Evolutionary conservation across 148 eudicot genomes (phyloP).

Genomic region (Rhododendron ovatum): DNA sequence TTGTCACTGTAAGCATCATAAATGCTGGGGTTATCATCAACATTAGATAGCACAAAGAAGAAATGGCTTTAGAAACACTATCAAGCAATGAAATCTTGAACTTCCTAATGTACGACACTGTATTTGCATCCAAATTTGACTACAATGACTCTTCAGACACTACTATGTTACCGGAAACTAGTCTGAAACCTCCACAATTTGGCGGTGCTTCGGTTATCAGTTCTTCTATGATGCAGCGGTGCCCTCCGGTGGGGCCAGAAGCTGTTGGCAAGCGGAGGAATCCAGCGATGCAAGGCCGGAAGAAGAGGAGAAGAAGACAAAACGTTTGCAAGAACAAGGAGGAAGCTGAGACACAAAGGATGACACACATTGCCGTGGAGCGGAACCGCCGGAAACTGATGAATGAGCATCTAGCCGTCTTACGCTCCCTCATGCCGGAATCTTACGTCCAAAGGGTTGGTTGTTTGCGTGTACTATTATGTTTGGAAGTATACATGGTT

Average conservation of each 20-base stretch:
- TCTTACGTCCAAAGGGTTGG: constrained; percentile 76
- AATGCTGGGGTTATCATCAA: neutral
- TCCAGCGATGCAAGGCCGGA: constrained; percentile 41
- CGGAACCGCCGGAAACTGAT: constrained; percentile 89
- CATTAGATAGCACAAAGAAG: neutral
- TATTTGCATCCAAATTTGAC: constrained; percentile 9
- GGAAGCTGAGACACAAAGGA: constrained; percentile 81
- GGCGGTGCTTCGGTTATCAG: constrained; percentile 9
- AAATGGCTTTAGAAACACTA: constrained; percentile 67
- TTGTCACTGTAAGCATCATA: neutral
- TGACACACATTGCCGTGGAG: constrained; percentile 93
- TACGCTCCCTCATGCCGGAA: constrained; percentile 88
- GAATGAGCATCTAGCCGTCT: constrained; percentile 83
- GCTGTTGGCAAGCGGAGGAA: constrained; percentile 4
- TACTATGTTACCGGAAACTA: constrained; percentile 3
- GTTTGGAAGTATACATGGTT: neutral
- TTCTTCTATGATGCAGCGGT: neutral
- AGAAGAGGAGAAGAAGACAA: constrained; percentile 58
- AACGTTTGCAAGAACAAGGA: constrained; percentile 78
- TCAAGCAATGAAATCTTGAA: constrained; percentile 57
- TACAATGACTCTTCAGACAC: neutral
- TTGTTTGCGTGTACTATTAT: neutral
- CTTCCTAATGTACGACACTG: constrained; percentile 55
- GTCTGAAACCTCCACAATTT: constrained; percentile 15
- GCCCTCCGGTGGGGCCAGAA: neutral